Percentiles rank a stretch among this genome's conserved stretches.
phyloP scores from a whole-genome alignment of 2,329 filamentous ascomycete genomes.

The Colletotrichum sp. region DNA sequence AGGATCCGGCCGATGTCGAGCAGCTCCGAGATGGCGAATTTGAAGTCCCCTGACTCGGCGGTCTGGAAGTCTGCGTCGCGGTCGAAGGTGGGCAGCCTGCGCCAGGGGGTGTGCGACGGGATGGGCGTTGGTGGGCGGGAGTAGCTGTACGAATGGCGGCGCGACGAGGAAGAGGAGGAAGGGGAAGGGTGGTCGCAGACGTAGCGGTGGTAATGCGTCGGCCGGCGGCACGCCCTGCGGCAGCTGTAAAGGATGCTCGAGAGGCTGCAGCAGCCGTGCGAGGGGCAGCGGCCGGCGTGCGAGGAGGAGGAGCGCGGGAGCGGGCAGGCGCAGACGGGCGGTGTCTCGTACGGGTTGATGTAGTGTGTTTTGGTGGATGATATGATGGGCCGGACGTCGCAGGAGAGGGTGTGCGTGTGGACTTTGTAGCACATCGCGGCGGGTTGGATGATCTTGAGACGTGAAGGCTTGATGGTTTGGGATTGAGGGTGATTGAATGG shows the following conservation, averaged over 20 bases:
- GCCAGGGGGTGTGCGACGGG: neutral
- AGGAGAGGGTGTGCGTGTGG: slow-evolving; percentile 29
- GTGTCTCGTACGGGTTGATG: slow-evolving; percentile 27
- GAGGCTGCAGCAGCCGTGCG: slow-evolving; percentile 31
- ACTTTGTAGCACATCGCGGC: slow-evolving; percentile 24
- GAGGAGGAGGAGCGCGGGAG: neutral
- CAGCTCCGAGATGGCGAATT: neutral
- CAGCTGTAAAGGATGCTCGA: slow-evolving; percentile 22
- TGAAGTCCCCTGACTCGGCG: neutral
- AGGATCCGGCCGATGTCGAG: slow-evolving; percentile 11
- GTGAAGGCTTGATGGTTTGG: too few relatives aligned
- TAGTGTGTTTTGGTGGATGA: slow-evolving; percentile 25
- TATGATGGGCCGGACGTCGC: slow-evolving; percentile 32
- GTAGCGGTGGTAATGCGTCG: slow-evolving; percentile 10
- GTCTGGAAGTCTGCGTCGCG: neutral
- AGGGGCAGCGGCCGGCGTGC: slow-evolving; percentile 22
- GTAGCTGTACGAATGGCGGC: slow-evolving; percentile 23
- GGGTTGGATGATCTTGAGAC: fast-evolving
- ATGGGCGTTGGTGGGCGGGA: neutral
- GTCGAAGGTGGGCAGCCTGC: slow-evolving; percentile 9
- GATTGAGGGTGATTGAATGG: too few relatives aligned
- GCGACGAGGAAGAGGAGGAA: neutral
- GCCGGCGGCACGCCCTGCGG: neutral
- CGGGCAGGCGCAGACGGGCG: slow-evolving; percentile 24
- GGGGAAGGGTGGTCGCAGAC: neutral